These are phyloP conservation scores for Pleurotus sapidus DNA, from an alignment of 768 basidiomycete species.

Conservation along the genomic window DNA sequence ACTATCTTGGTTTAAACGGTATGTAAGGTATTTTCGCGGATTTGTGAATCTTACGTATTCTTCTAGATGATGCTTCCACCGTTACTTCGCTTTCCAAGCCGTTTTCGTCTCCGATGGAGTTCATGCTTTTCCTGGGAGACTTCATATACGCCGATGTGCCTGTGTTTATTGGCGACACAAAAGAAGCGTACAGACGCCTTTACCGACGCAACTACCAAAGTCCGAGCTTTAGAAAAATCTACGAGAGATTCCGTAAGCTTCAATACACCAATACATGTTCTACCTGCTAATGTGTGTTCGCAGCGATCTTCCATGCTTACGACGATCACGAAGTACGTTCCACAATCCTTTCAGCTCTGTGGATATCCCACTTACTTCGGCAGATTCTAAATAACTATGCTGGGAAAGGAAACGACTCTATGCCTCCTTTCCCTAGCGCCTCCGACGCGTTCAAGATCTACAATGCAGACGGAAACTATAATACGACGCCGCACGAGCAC, in stretches of 20 bases:
- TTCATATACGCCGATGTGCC: constrained; percentile 79
- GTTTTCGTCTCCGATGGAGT: constrained; percentile 39
- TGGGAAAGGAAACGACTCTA: constrained; percentile 53
- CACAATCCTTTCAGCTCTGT: not conserved
- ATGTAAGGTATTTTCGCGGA: not conserved
- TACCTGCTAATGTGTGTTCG: not conserved
- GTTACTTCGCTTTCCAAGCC: no score
- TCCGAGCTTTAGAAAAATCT: constrained; percentile 61
- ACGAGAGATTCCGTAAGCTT: constrained; percentile 65
- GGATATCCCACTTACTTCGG: not conserved
- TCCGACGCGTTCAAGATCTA: constrained; percentile 59
- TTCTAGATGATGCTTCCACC: no score
- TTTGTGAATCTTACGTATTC: not conserved
- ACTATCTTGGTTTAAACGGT: constrained; percentile 35
- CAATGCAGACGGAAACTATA: constrained; percentile 63
- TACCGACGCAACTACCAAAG: constrained; percentile 69
- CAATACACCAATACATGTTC: not conserved
- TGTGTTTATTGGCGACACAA: constrained; percentile 52
- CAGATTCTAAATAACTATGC: constrained; percentile 67
- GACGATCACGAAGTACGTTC: constrained; percentile 66
- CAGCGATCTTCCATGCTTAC: constrained; percentile 67
- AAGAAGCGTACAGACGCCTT: constrained; percentile 57
- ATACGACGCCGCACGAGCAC: constrained; percentile 40
- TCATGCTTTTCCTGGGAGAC: constrained; percentile 71
- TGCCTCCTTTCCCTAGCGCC: constrained; percentile 55